These are phyloP conservation scores for Pseudoperonospora humuli DNA, from an alignment of 352 stramenopile genomes.

Conservation along the genomic window DNA sequence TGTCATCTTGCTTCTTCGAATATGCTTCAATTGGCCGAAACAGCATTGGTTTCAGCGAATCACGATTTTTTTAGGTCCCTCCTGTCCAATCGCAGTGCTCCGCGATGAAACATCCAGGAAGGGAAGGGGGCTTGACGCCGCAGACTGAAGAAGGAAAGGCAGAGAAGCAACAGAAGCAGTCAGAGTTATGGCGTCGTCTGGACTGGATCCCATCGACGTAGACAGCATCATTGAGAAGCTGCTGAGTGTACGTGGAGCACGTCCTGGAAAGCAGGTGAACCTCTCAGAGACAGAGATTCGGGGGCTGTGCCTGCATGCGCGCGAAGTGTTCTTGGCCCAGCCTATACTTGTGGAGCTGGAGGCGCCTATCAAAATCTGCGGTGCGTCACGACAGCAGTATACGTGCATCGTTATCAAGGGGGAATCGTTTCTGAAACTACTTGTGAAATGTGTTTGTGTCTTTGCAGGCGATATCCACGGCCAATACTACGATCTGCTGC, in stretches of 20 bases:
- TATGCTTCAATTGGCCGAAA: constrained; percentile 9
- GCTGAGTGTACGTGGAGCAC: constrained; percentile 81
- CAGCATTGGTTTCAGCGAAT: constrained; percentile 4
- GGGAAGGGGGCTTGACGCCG: constrained; percentile 4
- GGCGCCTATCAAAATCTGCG: constrained; percentile 97
- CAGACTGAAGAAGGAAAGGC: constrained; percentile 26
- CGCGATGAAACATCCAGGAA: constrained; percentile 13
- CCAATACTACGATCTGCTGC: constrained; percentile 98
- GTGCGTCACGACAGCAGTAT: constrained; percentile 29
- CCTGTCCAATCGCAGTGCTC: constrained; percentile 9
- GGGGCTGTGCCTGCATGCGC: constrained; percentile 93
- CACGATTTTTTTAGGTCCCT: not conserved
- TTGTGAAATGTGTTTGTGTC: too few relatives aligned
- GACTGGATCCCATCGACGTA: constrained; percentile 76
- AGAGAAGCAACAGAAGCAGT: constrained; percentile 18
- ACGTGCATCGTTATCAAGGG: not conserved
- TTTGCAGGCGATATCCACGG: constrained; percentile 93
- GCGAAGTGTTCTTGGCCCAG: constrained; percentile 97
- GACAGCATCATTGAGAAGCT: constrained; percentile 87
- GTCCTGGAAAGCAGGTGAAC: constrained; percentile 89
- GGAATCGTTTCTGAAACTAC: not conserved
- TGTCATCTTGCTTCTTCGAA: constrained; percentile 6
- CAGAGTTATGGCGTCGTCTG: constrained; percentile 32
- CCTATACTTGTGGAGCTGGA: constrained; percentile 98
- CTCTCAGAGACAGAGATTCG: constrained; percentile 95